A percentile compares a stretch with the other conserved stretches of the same genome.
These are phyloP conservation scores for Erodium trifolium DNA, from an alignment of 441 rosid genomes.

Conservation along the genomic window DNA sequence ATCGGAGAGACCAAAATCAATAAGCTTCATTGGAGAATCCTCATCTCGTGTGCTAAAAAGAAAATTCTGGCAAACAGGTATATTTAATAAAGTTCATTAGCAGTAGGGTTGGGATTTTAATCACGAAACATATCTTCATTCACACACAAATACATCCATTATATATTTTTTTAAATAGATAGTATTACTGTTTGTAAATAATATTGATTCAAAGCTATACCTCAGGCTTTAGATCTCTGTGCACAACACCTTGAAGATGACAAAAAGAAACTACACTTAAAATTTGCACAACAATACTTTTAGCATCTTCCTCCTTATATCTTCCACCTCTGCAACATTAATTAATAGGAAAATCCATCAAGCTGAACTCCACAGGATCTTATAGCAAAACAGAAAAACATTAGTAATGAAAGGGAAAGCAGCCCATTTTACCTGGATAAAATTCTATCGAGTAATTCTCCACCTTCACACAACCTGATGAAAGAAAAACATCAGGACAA, in stretches of 20 bases:
- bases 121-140: neutral
- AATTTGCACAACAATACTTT: constrained; percentile 43
- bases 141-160: neutral
- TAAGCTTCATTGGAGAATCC: constrained; percentile 51
- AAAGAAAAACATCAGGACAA: constrained; percentile 13
- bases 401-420: neutral
- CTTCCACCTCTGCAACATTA: constrained; percentile 54
- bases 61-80: constrained; percentile 40
- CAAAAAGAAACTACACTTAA: constrained; percentile 53
- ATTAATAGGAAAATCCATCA: constrained; percentile 7
- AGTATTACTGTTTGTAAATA: neutral
- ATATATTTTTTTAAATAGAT: neutral
- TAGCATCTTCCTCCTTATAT: constrained; percentile 57
- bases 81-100: neutral
- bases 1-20: constrained; percentile 66
- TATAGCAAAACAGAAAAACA: neutral
- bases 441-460: constrained; percentile 52
- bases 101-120: neutral
- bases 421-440: constrained; percentile 36
- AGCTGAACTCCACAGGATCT: neutral
- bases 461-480: constrained; percentile 48
- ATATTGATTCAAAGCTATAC: constrained; percentile 24
- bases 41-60: constrained; percentile 50
- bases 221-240: constrained; percentile 71
- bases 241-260: constrained; percentile 72